Percentiles rank a stretch among this genome's conserved stretches.
These are phyloP conservation scores for Trametes polyzona DNA, from an alignment of 1,284 basidiomycete genomes.

Conservation along the genomic window DNA sequence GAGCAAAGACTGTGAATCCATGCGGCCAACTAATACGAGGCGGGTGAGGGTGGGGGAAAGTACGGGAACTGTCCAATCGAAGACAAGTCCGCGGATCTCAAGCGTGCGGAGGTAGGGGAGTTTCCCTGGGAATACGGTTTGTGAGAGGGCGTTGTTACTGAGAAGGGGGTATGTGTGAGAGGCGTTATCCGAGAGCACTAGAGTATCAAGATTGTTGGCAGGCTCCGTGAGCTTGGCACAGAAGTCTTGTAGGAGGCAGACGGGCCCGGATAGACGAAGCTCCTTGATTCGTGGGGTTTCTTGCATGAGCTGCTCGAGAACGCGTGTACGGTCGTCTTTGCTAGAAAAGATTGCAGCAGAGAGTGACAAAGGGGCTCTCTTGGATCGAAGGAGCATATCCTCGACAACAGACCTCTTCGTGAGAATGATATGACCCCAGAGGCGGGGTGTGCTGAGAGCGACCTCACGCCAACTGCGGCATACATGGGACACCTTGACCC, in stretches of 20 bases:
- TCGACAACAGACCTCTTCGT: background rate
- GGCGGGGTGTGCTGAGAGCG: slow-evolving; percentile 15
- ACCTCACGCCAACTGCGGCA: slow-evolving; percentile 17
- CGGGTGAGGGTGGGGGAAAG: slow-evolving; percentile 9
- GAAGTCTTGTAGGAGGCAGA: background rate
- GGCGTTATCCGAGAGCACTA: slow-evolving; percentile 1
- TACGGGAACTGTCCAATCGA: slow-evolving; percentile 8
- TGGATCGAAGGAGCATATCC: slow-evolving; percentile 12
- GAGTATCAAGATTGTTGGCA: background rate
- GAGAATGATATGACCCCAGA: slow-evolving; percentile 18
- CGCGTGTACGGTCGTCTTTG: background rate
- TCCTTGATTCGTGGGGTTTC: slow-evolving; percentile 3
- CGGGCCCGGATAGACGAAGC: slow-evolving; percentile 2
- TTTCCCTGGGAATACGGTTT: background rate
- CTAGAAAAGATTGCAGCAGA: background rate
- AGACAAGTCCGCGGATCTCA: slow-evolving; percentile 4
- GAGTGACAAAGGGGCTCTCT: slow-evolving; percentile 11
- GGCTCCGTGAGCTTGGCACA: slow-evolving; percentile 5
- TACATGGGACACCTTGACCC: slow-evolving; percentile 16
- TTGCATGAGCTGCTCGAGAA: slow-evolving; percentile 4
- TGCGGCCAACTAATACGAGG: slow-evolving; percentile 4
- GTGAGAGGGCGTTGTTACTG: background rate
- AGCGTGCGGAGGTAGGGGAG: slow-evolving; percentile 8
- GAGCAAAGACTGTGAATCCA: background rate
- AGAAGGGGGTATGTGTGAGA: background rate